Percentiles rank a stretch among this genome's conserved stretches.
Conservation (phyloP, 345 rosid species). For the Punica granatum region DNA sequence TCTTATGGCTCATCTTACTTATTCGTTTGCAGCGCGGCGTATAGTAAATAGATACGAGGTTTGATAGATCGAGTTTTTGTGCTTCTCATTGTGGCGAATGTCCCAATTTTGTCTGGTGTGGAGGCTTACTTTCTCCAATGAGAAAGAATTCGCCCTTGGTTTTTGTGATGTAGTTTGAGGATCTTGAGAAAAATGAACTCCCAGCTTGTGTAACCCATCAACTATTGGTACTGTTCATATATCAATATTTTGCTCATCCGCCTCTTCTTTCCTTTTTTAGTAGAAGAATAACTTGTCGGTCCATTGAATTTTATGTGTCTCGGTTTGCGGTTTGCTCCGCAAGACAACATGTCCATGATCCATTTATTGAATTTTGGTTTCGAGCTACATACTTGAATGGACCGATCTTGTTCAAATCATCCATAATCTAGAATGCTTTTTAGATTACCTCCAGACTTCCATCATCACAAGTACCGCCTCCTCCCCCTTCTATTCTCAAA, state of each 20-base stretch:
- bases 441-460: too few species aligned
- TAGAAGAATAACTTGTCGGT: not conserved
- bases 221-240: not conserved
- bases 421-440: too few species aligned
- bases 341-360: too few species aligned
- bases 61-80: not conserved
- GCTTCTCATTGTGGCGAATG: not conserved
- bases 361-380: too few species aligned
- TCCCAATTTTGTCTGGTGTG: conserved; percentile 13
- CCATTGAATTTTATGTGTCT: not conserved
- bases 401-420: too few species aligned
- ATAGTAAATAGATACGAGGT: conserved; percentile 15
- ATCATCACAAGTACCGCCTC: too few species aligned
- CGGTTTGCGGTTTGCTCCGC: too few species aligned
- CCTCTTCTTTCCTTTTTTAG: not conserved
- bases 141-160: not conserved
- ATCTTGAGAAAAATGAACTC: not conserved
- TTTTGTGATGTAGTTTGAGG: not conserved
- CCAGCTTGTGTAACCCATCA: not conserved
- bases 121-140: not conserved
- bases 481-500: too few species aligned
- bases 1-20: conserved; percentile 2
- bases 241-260: not conserved
- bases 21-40: conserved; percentile 8
- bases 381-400: too few species aligned